phyloP scores from a whole-genome alignment of 306 rosid genomes.

The Senna siamea region DNA sequence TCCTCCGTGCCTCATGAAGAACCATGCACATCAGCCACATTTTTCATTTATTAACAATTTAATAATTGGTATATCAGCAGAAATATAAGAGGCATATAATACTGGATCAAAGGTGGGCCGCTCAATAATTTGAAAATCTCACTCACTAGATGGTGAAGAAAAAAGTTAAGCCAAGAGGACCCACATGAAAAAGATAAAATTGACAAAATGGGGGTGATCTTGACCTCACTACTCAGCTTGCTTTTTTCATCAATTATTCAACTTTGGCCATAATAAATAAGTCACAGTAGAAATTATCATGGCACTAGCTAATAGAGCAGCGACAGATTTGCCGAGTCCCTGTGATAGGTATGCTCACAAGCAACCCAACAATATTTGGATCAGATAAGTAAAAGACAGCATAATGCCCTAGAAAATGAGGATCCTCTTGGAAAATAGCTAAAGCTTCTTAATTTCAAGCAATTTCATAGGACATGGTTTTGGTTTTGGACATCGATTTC shows the following conservation, averaged over 20 bases:
- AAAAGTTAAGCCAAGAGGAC: constrained; percentile 40
- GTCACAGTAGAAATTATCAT: constrained; percentile 39
- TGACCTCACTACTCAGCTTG: constrained; percentile 44
- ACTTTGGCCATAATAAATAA: constrained; percentile 21
- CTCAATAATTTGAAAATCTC: constrained; percentile 39
- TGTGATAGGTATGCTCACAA: no score
- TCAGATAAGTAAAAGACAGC: no score
- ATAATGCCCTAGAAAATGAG: constrained; percentile 1
- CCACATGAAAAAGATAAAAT: constrained; percentile 40
- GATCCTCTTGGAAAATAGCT: no score
- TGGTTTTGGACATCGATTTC: constrained; percentile 10
- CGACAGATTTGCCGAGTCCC: no score
- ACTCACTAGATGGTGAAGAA: constrained; percentile 31
- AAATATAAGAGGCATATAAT: constrained; percentile 12
- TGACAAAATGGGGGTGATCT: constrained; percentile 29
- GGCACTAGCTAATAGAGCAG: not conserved
- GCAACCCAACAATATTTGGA: no score
- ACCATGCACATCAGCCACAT: no score
- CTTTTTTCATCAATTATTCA: constrained; percentile 49
- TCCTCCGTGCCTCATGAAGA: no score
- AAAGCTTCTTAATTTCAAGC: no score
- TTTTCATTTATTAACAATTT: no score
- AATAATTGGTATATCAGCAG: not conserved
- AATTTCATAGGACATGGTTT: not conserved
- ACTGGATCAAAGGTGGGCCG: constrained; percentile 35